These are phyloP conservation scores for Luffa aegyptiaca DNA, from an alignment of 306 rosid species.

Conservation along the genomic window DNA sequence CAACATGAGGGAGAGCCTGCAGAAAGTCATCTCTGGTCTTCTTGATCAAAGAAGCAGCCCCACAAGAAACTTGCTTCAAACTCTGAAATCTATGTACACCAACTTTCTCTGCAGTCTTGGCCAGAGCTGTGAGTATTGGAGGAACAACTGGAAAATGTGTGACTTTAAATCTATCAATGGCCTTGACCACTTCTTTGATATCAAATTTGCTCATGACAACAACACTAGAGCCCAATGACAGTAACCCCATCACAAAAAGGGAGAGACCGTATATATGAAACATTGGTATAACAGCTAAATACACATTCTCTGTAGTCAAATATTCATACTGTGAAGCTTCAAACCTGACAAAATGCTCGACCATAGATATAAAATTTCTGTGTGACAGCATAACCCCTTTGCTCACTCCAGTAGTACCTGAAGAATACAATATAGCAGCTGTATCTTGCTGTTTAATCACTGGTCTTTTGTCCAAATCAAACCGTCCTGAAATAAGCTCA, in stretches of 20 bases:
- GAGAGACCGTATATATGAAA: slow-evolving; percentile 70
- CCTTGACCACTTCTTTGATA: slow-evolving; percentile 30
- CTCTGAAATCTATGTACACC: slow-evolving; percentile 33
- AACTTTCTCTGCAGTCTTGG: slow-evolving; percentile 22
- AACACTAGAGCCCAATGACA: slow-evolving; percentile 63
- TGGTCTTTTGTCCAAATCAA: slow-evolving; percentile 31
- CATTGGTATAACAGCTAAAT: slow-evolving; percentile 66
- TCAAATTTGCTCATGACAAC: slow-evolving; percentile 60
- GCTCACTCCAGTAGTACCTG: slow-evolving; percentile 79
- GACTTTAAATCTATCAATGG: slow-evolving; percentile 45
- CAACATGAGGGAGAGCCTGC: slow-evolving; percentile 44
- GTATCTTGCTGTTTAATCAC: slow-evolving; percentile 59
- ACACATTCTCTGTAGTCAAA: slow-evolving; percentile 38
- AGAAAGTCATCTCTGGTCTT: slow-evolving; percentile 36
- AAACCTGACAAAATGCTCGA: slow-evolving; percentile 56
- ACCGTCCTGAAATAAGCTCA: slow-evolving; percentile 26
- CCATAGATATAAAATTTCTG: slow-evolving; percentile 43
- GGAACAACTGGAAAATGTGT: slow-evolving; percentile 77
- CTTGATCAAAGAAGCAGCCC: slow-evolving; percentile 57
- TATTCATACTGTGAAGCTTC: slow-evolving; percentile 66
- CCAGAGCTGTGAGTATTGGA: slow-evolving; percentile 47
- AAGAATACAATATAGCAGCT: slow-evolving; percentile 70
- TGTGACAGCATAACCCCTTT: slow-evolving; percentile 74
- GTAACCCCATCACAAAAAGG: slow-evolving; percentile 41
- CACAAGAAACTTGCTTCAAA: slow-evolving; percentile 61